phyloP scores from a whole-genome alignment of 140 eudicot species.

The Oenanthe javanica region DNA sequence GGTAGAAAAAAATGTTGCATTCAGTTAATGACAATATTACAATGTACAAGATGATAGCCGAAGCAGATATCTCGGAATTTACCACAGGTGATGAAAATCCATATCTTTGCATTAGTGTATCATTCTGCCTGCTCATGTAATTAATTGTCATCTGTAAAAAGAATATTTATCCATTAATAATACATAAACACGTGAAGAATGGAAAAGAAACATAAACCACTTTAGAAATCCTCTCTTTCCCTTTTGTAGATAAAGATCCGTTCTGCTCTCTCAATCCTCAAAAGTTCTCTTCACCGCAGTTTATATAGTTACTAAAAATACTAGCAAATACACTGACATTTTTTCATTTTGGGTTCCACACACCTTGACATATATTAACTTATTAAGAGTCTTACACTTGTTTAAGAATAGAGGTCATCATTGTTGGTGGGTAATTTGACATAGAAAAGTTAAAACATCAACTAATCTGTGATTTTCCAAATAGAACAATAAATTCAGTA shows the following conservation, averaged over 20 bases:
- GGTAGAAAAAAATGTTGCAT: background rate
- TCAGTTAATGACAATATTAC: background rate
- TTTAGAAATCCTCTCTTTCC: background rate
- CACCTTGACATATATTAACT: background rate
- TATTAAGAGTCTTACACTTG: background rate
- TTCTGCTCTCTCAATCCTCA: background rate
- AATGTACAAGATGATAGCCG: background rate
- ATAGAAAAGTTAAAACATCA: background rate
- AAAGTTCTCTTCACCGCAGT: background rate
- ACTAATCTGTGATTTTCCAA: background rate
- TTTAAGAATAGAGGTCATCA: background rate
- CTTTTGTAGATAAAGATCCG: background rate
- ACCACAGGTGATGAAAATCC: constrained; percentile 97
- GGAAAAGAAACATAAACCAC: background rate
- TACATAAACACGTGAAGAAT: background rate
- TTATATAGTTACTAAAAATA: background rate
- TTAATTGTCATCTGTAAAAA: constrained; percentile 74
- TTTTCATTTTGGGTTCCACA: background rate
- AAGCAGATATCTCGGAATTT: constrained; percentile 8
- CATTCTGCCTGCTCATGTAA: constrained; percentile 66
- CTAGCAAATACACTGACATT: background rate
- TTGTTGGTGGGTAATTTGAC: background rate
- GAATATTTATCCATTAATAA: background rate
- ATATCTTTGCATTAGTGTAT: constrained; percentile 78
- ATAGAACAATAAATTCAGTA: background rate